Evolutionary conservation across 176 grass and related monocot genomes (phyloP), one percentile per base, ranked within the genome.

Genomic region (Poa annua): DNA sequence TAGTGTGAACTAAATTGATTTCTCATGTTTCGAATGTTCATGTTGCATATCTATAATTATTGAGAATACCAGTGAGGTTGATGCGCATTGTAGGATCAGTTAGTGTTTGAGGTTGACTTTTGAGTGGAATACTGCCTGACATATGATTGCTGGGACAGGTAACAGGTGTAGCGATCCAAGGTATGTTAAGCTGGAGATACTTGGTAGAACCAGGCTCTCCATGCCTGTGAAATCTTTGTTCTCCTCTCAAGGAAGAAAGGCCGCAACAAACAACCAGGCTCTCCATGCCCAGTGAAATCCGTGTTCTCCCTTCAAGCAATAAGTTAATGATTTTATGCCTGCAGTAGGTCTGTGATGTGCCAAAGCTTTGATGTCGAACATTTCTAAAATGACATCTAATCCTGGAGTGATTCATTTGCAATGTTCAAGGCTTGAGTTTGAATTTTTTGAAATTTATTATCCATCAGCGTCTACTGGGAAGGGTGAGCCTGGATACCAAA

Each of bases 91-190:
- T 14, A 39, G 52, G 29, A 55, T 11, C 8, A 53, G 4, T 75
- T 39, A 38, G 15, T 53, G 26, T 59, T 59, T 15, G 20, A 41
- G 22, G 35, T 24, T 60, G 20, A 14, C 6, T 77, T 77, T 7
- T 36, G 14, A 11, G 10, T 33, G 11, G 13, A 57, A 29, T 22
- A 63, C 29, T 80, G n/a, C 4, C n/a, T 82, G 36, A 72, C 35
- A 20, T 68, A 66, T 41, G 26, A 25, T 63, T 50, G n/a, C 6
- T 66, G 71, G 57, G 71, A 83, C 26, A 38, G 56, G 66, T 62
- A 12, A 83, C 19, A 38, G 71, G 66, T 62, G 41, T 14, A 53
- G 13, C 14, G 24, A 48, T 47, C 24, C 5, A 65, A 49, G 11
- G 26, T 51, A 73, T 41, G 22, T 64, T 7, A 50, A 49, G 25